phyloP scores from a whole-genome alignment of 768 basidiomycete species.

The Symmetrospora coprosmae region DNA sequence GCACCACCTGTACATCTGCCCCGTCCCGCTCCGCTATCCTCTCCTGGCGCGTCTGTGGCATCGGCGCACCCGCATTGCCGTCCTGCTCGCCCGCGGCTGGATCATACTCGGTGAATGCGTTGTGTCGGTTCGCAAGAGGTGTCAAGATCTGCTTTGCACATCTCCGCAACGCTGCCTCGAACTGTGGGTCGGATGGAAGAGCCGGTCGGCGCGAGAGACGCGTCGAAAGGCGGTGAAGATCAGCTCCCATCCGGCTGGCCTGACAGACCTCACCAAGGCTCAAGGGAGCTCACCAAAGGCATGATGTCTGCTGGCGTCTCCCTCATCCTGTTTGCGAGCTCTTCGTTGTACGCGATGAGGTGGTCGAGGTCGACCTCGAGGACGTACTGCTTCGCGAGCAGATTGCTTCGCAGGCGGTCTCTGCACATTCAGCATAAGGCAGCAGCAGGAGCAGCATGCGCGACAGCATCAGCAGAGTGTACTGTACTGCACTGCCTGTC shows the following conservation, averaged over 20 bases:
- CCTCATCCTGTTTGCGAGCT: constrained; percentile 79
- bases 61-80: not conserved
- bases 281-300: constrained; percentile 51
- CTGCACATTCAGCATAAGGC: constrained; percentile 65
- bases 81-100: constrained; percentile 2
- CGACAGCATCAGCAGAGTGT: not conserved
- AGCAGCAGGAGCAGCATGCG: no score
- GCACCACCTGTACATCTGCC: constrained; percentile 68
- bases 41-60: constrained; percentile 36
- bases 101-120: constrained; percentile 13
- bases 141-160: constrained; percentile 24
- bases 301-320: constrained; percentile 76
- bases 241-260: no score
- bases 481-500: no score
- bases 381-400: constrained; percentile 71
- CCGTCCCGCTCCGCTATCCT: constrained; percentile 36
- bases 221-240: not conserved
- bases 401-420: constrained; percentile 81
- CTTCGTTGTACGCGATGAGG: constrained; percentile 66
- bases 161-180: constrained; percentile 77
- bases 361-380: constrained; percentile 71
- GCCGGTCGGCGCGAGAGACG: not conserved
- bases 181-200: no score
- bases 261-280: no score
- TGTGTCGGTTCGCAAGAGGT: constrained; percentile 11